Base-by-base conservation (phyloP, 768 basidiomycete species). In the Hydnomerulius pinastri region DNA sequence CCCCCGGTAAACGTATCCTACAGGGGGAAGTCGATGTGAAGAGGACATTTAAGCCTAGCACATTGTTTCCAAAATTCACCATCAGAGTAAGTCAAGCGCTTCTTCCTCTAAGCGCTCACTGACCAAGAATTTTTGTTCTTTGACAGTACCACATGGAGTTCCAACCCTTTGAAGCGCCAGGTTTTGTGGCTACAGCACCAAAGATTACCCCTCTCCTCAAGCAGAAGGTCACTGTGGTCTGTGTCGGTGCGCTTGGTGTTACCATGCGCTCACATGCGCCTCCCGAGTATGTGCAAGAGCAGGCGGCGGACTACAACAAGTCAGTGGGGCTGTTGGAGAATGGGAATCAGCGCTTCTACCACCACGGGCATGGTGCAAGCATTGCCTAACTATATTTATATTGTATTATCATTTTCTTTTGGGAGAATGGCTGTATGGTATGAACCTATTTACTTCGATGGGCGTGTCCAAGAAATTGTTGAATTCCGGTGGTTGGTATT, bases 1-100 rank as follows among this genome's bases (percentile, higher is more conserved):
- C 58, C 48, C 43, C 50, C 4, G 68, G 69, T 6, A 68, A 59
- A 43, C 71, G 77, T 21, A 57, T 64, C 33, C 62, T 83, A 12
- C 70, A 72, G 43, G 82, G 84, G 6, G 81, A 84, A 61, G 46
- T 85, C 23, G 72, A 77, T 15, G 66, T 82, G n/a, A 68, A 71
- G 46, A 75, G 65, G 54, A 60, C 57, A 13, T 45, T 77, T 43
- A 82, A 77, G 56, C 78, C 64, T 15, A 72, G 66, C 17, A 73
- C 77, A 48, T 36, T 68, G 25, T 77, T 78, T 53, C 75, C 73
- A 18, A 70, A 73, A 48, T 73, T 82, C 53, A 69, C 75, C 11
- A 65, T 82, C 33, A 71, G 73, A 50, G 82, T 82, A 57, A 53
- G 79, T 42, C 24, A n/a, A n/a, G n/a, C n/a, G 21, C 21, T 38